phyloP scores from a whole-genome alignment of 139 green algal species.

The Picochlorum sp. region DNA sequence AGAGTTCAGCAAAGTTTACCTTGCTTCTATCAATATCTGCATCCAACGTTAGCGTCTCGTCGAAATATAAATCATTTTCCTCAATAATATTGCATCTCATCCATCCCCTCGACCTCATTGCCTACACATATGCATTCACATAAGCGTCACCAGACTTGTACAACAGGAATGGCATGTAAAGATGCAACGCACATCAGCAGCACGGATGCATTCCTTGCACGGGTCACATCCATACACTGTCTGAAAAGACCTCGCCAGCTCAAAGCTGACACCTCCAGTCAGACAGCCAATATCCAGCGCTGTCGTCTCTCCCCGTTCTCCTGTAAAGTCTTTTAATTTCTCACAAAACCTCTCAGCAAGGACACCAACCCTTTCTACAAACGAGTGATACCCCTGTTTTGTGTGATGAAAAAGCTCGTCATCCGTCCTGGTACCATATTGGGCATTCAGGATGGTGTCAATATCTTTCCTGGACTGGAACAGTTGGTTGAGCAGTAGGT shows the following conservation, averaged over 20 bases:
- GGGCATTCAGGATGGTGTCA: no score
- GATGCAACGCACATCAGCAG: slow-evolving; percentile 20
- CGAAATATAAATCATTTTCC: slow-evolving; percentile 54
- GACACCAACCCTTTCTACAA: slow-evolving; percentile 18
- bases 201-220: slow-evolving; percentile 31
- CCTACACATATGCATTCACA: background rate
- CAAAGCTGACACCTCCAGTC: slow-evolving; percentile 57
- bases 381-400: background rate
- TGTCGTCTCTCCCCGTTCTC: slow-evolving; percentile 1
- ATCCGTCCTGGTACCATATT: no score
- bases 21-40: slow-evolving; percentile 35
- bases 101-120: slow-evolving; percentile 41
- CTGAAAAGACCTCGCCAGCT: slow-evolving; percentile 45
- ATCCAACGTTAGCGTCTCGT: slow-evolving; percentile 23
- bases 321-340: slow-evolving; percentile 38
- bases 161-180: background rate
- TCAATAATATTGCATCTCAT: slow-evolving; percentile 40
- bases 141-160: slow-evolving; percentile 4
- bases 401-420: no score
- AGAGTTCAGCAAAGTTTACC: slow-evolving; percentile 30
- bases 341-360: slow-evolving; percentile 36
- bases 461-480: no score
- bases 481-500: no score
- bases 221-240: slow-evolving; percentile 64
- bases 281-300: slow-evolving; percentile 71